Evolutionary conservation across 2,329 filamentous ascomycete species (phyloP), one percentile per base, ranked within the genome.

Genomic region (Penicillium paneum): DNA sequence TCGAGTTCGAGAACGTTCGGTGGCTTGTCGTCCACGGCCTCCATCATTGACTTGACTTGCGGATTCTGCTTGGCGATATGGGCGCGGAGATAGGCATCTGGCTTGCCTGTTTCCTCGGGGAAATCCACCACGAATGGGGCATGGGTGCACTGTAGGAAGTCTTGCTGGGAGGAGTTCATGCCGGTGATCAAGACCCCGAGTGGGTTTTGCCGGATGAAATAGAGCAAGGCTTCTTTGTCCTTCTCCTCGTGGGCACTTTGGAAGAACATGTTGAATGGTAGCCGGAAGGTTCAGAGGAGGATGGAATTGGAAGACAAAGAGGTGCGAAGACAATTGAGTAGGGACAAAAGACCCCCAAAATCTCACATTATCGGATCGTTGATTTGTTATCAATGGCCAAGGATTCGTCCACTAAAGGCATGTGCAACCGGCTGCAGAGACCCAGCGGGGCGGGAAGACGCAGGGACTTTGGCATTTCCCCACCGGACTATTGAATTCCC

Each of bases 61-160:
- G 85, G 85, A 60, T 89, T 89, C 34, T 76, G 74, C 29, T 80
- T 75, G 0, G 85, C 85, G 28, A 89, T 69, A 63, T 89, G 86
- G 3, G 83, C 85, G 3, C 84, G 78, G 3, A 89, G 74, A n/a
- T 42, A 50, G 12, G 50, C 24, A 26, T 52, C 49, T 12, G 42
- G n/a, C 19, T 51, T 53, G 15, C 45, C 52, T n/a, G 38, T 47
- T 39, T 59, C 49, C 19, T 51, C 54, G 15, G 56, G 56, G 8
- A 52, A 31, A 34, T 59, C 56, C 4, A 59, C 50, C 12, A 59
- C 50, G 12, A 51, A 54, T 13, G 56, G 56, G 8, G 53, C 54
- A 49, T 59, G 56, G 29, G 56, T 56, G 35, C 56, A 59, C 31
- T 59, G 56, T 40, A 59, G 32, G 31, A 59, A 59, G 41, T 59